Conservation (phyloP, 768 basidiomycete genomes). For the Lentinula sp. region DNA sequence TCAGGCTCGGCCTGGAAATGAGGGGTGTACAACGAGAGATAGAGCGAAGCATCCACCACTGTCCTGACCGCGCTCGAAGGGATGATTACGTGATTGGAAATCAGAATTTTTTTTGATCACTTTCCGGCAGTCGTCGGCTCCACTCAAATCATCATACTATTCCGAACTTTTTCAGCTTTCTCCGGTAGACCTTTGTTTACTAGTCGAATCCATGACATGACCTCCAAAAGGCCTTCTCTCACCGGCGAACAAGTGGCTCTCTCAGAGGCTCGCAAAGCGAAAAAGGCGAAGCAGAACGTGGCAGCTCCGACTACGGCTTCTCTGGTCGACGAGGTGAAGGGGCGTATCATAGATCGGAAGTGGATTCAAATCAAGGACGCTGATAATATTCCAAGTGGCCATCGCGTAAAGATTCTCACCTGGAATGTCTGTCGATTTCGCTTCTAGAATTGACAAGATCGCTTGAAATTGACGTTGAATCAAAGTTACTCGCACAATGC, state of each 20-base stretch:
- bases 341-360: constrained; percentile 25
- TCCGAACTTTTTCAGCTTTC: background rate
- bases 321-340: constrained; percentile 13
- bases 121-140: background rate
- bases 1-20: background rate
- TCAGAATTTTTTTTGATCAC: background rate
- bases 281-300: constrained; percentile 23
- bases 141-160: background rate
- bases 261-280: constrained; percentile 46
- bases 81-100: background rate
- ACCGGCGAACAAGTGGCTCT: constrained; percentile 55
- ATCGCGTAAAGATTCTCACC: constrained; percentile 55
- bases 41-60: background rate
- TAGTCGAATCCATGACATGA: constrained; percentile 7
- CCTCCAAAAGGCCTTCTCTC: constrained; percentile 18
- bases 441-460: constrained; percentile 1
- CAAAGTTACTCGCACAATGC: constrained; percentile 70
- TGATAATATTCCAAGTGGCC: constrained; percentile 18
- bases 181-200: background rate
- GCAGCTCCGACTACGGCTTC: background rate
- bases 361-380: constrained; percentile 30
- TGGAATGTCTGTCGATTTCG: constrained; percentile 70
- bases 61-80: background rate
- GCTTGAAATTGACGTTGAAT: constrained; percentile 8
- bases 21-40: background rate